Evolutionary conservation across 257 asterid species (phyloP).

Genomic region (Anisodus tanguticus): DNA sequence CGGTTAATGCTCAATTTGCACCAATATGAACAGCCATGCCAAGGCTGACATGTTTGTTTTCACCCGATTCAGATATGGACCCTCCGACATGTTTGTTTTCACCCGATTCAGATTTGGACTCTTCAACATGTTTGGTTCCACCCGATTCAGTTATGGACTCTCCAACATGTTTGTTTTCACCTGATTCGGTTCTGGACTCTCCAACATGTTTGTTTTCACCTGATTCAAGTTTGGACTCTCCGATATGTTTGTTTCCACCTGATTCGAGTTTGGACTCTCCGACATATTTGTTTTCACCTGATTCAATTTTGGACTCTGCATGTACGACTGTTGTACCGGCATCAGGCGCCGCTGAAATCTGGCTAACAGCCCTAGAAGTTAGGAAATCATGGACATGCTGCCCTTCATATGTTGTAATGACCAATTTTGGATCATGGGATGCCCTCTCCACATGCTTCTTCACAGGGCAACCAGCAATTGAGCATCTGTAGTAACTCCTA

Average conservation of each 20-base stretch:
- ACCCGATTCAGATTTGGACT: not conserved
- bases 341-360: slow-evolving; percentile 43
- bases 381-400: slow-evolving; percentile 70
- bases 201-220: not conserved
- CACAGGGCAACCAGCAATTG: slow-evolving; percentile 77
- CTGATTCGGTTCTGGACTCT: not conserved
- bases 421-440: slow-evolving; percentile 74
- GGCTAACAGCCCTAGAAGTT: slow-evolving; percentile 50
- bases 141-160: not conserved
- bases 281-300: slow-evolving; percentile 13
- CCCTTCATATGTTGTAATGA: slow-evolving; percentile 88
- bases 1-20: slow-evolving; percentile 50
- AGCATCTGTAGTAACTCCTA: slow-evolving; percentile 95
- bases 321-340: slow-evolving; percentile 37
- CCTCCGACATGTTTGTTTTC: not conserved
- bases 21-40: slow-evolving; percentile 67
- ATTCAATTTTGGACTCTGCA: slow-evolving; percentile 51
- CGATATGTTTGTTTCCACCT: not conserved
- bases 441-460: slow-evolving; percentile 95
- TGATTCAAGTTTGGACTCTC: not conserved
- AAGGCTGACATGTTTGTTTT: slow-evolving; percentile 48
- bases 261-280: not conserved
- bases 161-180: not conserved
- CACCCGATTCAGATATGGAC: slow-evolving; percentile 55
- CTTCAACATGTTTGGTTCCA: slow-evolving; percentile 2